Evolutionary conservation across 2,329 filamentous ascomycete species (phyloP), one percentile per base, ranked within the genome.

Genomic region (Sporothrix variecibatus): DNA sequence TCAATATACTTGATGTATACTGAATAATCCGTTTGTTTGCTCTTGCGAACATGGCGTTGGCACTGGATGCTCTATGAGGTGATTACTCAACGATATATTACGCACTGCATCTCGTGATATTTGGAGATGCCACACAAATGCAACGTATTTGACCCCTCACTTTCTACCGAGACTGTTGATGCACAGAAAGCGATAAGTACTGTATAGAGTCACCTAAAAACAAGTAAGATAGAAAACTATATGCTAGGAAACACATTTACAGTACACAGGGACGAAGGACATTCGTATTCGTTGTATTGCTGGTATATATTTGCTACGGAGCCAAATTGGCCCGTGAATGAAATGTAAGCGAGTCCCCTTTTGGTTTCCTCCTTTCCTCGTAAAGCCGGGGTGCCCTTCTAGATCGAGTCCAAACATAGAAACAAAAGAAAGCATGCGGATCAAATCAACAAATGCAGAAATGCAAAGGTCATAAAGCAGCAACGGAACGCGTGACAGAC

Each of bases 361-460:
- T 67, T 67, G 23, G 38, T 28, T 28, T 20, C 23, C 31, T 38
- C 58, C 5, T 23, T 23, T 67, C 38, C 38, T 46, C 62, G 7
- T 46, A 46, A 23, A 38, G 31, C 15, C 4, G 62, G 28, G 38
- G 62, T 28, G 38, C 23, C 17, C 34, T 67, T 46, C 62, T 67
- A 43, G 15, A 28, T 46, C 60, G n/a, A 43, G 23, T 65, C 34
- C 34, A 65, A 26, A 67, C 9, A 46, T 28, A 28, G 6, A 28
- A 67, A 65, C 26, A 8, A 43, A 3, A 26, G 11, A 67, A 46
- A 40, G 62, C 62, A 67, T 46, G 62, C 12, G 62, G 38, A 67
- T 46, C 23, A n/a, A 67, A 40, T 49, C 43, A 15, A 17, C 12
- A 67, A 67, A 67, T 67, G 62, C 62, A 67, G 58, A 38, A 56